Conservation (phyloP, 768 basidiomycete genomes). For the Rhodocollybia butyracea region DNA sequence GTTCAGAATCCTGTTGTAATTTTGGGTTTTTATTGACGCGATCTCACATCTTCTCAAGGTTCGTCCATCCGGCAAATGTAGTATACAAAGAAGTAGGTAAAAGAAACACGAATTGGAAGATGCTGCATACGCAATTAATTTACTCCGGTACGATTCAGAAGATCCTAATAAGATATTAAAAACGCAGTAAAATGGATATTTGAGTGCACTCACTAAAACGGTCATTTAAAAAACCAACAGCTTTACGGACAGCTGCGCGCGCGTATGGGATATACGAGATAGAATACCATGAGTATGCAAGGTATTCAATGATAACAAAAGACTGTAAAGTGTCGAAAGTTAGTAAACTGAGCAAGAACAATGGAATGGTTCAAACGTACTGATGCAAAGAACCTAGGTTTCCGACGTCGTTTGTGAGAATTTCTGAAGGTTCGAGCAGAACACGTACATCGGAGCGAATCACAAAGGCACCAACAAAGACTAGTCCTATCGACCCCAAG, state of each 20-base stretch:
- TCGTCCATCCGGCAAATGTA: too few species aligned
- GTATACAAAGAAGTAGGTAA: too few species aligned
- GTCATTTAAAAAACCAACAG: conserved; percentile 45
- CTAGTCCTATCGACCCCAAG: conserved; percentile 73
- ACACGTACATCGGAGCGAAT: conserved; percentile 58
- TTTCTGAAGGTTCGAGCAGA: neutral
- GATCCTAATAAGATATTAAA: too few species aligned
- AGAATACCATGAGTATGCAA: conserved; percentile 90
- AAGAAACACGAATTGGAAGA: too few species aligned
- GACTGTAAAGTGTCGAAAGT: conserved; percentile 39
- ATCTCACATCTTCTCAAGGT: too few species aligned
- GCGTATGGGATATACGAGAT: conserved; percentile 92
- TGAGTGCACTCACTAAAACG: neutral
- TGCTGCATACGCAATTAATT: too few species aligned
- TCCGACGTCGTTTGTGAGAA: neutral
- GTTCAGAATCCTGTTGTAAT: neutral
- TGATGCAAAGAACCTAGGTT: conserved; percentile 60
- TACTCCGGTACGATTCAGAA: too few species aligned
- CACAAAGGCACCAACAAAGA: conserved; percentile 86
- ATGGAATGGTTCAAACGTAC: conserved; percentile 35
- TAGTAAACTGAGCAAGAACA: conserved; percentile 9
- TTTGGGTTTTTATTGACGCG: too few species aligned
- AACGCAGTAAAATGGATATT: too few species aligned
- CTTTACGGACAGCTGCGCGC: conserved; percentile 64
- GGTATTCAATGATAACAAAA: conserved; percentile 90